Evolutionary conservation across 1,139 yeast genomes (phyloP), one percentile per base, ranked within the genome.

Genomic region (Geotrichum carabidarum): DNA sequence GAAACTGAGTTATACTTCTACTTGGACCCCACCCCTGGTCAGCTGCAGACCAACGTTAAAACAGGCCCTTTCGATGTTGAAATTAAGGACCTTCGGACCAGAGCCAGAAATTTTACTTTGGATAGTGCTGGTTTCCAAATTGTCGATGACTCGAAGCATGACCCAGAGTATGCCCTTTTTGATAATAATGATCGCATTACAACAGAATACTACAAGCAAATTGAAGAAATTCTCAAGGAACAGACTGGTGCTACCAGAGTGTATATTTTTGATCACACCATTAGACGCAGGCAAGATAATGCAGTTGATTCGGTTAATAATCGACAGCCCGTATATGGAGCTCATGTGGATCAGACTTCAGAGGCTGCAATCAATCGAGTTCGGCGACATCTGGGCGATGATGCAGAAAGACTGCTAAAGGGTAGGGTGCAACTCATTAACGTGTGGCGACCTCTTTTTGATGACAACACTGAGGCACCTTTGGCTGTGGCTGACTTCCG

Each of bases 341-440:
- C 60, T 11, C 67, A 63, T 49, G 64, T 62, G 36, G 67, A 63
- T 41, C 67, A 63, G 49, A 62, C 67, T 4, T 57, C 62, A n/a
- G 38, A 45, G 42, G 63, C 67, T 1, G 64, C 63, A 0, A 51
- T 53, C 12, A 55, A 53, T 27, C 59, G 67, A 4, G 65, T 63
- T 11, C 57, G 57, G 9, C 18, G 56, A 30, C 65, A 63, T 48
- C 41, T 61, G 30, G 64, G 62, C 1, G 55, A 48, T 11, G 64
- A 61, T 3, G 58, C 55, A 7, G 62, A 62, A 47, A 48, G 41
- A 54, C 60, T 27, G 46, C 61, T 31, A 38, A 57, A 47, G 53
- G 52, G 36, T 57, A 17, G 65, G 15, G 60, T 59, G 37, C 66
- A 61, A 51, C 56, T 63, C 22, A 56, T 63, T 53, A 63, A 63